Evolutionary conservation across 2,329 filamentous ascomycete species (phyloP).

Genomic region (Drechslerella dactyloides): DNA sequence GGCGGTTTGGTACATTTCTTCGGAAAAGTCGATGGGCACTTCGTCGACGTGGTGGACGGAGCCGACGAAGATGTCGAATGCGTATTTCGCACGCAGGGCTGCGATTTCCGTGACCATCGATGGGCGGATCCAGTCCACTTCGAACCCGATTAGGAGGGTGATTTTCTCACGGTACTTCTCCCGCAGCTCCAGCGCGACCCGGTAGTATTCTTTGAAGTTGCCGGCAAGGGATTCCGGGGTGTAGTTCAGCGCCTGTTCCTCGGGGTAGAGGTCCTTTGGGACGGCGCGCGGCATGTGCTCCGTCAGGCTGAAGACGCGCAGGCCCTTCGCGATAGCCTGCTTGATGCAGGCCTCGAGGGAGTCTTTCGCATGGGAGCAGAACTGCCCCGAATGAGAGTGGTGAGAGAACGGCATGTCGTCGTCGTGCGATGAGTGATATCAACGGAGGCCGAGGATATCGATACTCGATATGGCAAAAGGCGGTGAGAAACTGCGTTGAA

Average conservation of each 20-base stretch:
- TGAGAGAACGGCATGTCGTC: conserved; percentile 88
- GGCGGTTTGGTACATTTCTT: conserved; percentile 70
- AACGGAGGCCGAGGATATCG: background rate
- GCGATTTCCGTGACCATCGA: conserved; percentile 68
- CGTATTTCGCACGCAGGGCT: conserved; percentile 66
- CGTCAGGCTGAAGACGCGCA: conserved; percentile 83
- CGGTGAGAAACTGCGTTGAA: background rate
- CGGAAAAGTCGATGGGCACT: conserved; percentile 87
- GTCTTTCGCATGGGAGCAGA: conserved; percentile 90
- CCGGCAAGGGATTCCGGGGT: conserved; percentile 60
- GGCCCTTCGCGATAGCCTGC: conserved; percentile 76
- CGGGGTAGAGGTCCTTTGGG: conserved; percentile 82
- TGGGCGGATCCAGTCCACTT: conserved; percentile 87
- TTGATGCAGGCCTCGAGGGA: conserved; percentile 82
- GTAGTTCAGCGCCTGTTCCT: conserved; percentile 68
- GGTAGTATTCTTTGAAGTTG: conserved; percentile 74
- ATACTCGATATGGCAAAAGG: background rate
- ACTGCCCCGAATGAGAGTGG: conserved; percentile 97
- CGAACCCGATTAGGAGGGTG: conserved; percentile 84
- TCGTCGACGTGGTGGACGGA: conserved; percentile 88
- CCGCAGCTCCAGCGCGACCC: conserved; percentile 76
- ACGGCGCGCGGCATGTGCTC: conserved; percentile 91
- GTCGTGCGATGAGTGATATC: background rate
- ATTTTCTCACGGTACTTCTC: conserved; percentile 73
- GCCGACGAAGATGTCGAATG: conserved; percentile 88